Percentiles rank a stretch among this genome's conserved stretches.
Evolutionary conservation across 192 early-diverging fungal species (phyloP).

Genomic region (Gonapodya prolifera): DNA sequence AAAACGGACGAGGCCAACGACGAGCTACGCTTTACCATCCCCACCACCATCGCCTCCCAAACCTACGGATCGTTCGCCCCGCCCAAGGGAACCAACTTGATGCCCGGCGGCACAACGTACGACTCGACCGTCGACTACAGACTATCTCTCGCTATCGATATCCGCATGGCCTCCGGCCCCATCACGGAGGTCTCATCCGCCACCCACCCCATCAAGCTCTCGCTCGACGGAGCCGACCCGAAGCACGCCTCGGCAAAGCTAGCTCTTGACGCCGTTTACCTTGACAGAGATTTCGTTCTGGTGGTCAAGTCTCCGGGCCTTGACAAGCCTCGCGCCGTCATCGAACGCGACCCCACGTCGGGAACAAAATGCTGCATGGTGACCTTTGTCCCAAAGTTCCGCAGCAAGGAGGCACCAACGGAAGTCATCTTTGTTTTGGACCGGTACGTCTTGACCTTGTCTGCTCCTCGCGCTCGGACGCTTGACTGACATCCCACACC

Average conservation of each 20-base stretch:
- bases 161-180: constrained; percentile 12
- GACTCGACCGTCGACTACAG: background rate
- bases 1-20: constrained; percentile 30
- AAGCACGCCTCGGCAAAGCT: constrained; percentile 6
- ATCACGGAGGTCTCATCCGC: constrained; percentile 28
- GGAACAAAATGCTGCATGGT: constrained; percentile 18
- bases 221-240: constrained; percentile 10
- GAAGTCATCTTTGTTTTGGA: constrained; percentile 30
- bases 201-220: constrained; percentile 17
- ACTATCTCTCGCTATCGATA: constrained; percentile 8
- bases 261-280: background rate
- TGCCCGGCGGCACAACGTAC: constrained; percentile 7
- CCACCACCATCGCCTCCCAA: constrained; percentile 20
- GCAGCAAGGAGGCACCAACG: constrained; percentile 6
- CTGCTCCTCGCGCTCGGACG: constrained; percentile 8
- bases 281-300: constrained; percentile 28
- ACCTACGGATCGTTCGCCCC: constrained; percentile 17
- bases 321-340: constrained; percentile 19
- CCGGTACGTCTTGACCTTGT: constrained; percentile 15
- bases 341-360: constrained; percentile 21
- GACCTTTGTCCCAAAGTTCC: constrained; percentile 29
- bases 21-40: constrained; percentile 28
- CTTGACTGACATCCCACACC: constrained; percentile 12
- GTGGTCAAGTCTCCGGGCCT: constrained; percentile 18
- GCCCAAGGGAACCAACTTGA: background rate